phyloP scores from a whole-genome alignment of 139 green algal genomes.

The Auxenochlorella pyrenoidosa region DNA sequence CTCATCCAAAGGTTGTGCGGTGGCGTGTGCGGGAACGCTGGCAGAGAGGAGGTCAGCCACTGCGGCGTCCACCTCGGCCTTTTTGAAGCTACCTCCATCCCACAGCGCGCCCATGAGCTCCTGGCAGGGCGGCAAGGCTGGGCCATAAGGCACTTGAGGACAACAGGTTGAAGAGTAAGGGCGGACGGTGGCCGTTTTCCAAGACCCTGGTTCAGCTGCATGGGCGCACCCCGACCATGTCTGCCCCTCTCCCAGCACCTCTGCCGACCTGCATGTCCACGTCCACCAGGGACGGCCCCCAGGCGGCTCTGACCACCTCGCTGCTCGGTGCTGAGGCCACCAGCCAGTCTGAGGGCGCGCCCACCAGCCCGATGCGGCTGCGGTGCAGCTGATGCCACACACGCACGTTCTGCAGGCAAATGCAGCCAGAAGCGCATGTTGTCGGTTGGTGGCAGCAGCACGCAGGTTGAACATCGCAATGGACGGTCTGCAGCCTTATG shows the following conservation, averaged over 20 bases:
- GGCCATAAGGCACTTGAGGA: no score
- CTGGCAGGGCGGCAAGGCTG: background rate
- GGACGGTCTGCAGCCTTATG: no score
- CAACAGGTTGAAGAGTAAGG: no score
- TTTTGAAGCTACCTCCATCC: background rate
- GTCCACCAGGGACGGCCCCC: slow-evolving; percentile 1
- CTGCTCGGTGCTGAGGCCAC: background rate
- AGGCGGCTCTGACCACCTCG: background rate
- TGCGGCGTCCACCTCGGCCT: background rate
- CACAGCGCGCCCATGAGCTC: slow-evolving; percentile 8
- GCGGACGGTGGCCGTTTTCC: no score
- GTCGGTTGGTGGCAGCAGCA: no score
- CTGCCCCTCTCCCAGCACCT: background rate
- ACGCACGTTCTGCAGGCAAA: background rate
- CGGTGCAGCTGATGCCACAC: slow-evolving; percentile 27
- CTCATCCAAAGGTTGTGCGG: background rate
- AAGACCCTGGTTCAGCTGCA: no score
- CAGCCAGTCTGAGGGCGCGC: background rate
- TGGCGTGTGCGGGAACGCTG: background rate
- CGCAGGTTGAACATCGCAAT: no score
- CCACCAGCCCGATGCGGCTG: slow-evolving; percentile 22
- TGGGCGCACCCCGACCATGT: no score
- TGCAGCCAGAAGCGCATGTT: no score
- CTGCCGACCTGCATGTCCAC: slow-evolving; percentile 7
- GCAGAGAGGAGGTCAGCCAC: background rate